Conservation (phyloP, 441 rosid genomes). For the Gossypium davidsonii region DNA sequence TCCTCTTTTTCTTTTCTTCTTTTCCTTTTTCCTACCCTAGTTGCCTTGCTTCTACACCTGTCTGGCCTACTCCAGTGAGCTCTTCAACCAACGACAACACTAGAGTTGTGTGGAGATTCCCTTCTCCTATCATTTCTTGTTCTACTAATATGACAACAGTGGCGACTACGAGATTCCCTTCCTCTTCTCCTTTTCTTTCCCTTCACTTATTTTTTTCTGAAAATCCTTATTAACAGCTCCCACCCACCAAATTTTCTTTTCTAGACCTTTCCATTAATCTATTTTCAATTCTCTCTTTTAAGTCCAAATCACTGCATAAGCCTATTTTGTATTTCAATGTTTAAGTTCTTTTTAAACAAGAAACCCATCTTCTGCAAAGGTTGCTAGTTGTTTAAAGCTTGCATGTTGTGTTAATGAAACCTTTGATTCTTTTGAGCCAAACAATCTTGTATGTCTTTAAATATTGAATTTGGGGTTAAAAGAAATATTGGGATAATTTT, state of each 20-base stretch:
- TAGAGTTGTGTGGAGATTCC: no score
- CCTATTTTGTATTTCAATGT: background rate
- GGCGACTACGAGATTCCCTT: no score
- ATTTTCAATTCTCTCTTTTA: background rate
- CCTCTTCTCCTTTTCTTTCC: no score
- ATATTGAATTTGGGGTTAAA: background rate
- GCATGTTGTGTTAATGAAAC: background rate
- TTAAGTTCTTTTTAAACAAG: background rate
- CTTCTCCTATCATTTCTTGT: no score
- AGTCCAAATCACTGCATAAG: background rate
- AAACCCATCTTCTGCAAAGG: background rate
- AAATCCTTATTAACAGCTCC: constrained; percentile 18
- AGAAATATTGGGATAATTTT: background rate
- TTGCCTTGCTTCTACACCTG: no score
- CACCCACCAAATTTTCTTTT: constrained; percentile 30
- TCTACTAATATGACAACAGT: no score
- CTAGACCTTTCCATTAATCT: constrained; percentile 21
- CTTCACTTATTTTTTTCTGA: constrained; percentile 3
- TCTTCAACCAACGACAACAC: no score
- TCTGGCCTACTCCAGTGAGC: no score
- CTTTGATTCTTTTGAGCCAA: background rate
- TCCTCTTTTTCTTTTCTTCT: no score
- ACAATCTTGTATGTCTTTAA: background rate
- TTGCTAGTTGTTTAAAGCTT: background rate
- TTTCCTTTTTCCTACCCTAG: no score